Percentiles rank a stretch among this genome's conserved stretches.
These are phyloP conservation scores for Ormosia semicastrata DNA, from an alignment of 306 rosid genomes.

Conservation along the genomic window DNA sequence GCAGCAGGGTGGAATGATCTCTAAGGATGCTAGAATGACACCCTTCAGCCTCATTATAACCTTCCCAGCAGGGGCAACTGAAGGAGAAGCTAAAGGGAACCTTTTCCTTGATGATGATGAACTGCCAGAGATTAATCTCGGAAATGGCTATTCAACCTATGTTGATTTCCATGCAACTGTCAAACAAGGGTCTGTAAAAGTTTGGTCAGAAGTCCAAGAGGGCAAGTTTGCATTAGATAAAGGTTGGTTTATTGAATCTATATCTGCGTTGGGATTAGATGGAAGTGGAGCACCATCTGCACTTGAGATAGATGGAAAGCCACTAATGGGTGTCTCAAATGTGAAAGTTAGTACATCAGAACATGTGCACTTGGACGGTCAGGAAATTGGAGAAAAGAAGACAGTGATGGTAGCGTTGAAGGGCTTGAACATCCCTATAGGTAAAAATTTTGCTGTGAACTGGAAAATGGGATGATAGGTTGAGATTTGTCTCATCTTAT, in stretches of 20 bases:
- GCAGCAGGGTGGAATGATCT: constrained; percentile 84
- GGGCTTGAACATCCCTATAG: constrained; percentile 71
- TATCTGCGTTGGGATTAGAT: constrained; percentile 69
- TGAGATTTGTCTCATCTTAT: not conserved
- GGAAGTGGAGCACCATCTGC: constrained; percentile 49
- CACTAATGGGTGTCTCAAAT: constrained; percentile 27
- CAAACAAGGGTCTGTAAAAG: constrained; percentile 59
- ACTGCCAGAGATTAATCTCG: constrained; percentile 76
- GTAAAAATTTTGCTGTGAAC: constrained; percentile 74
- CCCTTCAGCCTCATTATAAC: constrained; percentile 72
- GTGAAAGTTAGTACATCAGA: constrained; percentile 42
- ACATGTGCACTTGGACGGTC: constrained; percentile 39
- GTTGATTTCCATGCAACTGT: constrained; percentile 63
- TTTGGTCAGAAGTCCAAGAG: constrained; percentile 91
- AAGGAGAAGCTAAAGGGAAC: constrained; percentile 78
- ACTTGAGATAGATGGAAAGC: constrained; percentile 61
- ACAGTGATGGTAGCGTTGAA: constrained; percentile 63
- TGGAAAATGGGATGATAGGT: constrained; percentile 72
- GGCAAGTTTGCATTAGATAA: constrained; percentile 75
- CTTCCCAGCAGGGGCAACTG: constrained; percentile 65
- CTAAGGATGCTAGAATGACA: constrained; percentile 80
- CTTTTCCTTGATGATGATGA: constrained; percentile 79
- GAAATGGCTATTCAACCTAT: constrained; percentile 73
- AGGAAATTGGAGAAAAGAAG: constrained; percentile 44
- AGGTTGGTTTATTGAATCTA: constrained; percentile 68